Base-by-base conservation (phyloP, 2,329 filamentous ascomycete genomes). In the Polytolypa hystricis region DNA sequence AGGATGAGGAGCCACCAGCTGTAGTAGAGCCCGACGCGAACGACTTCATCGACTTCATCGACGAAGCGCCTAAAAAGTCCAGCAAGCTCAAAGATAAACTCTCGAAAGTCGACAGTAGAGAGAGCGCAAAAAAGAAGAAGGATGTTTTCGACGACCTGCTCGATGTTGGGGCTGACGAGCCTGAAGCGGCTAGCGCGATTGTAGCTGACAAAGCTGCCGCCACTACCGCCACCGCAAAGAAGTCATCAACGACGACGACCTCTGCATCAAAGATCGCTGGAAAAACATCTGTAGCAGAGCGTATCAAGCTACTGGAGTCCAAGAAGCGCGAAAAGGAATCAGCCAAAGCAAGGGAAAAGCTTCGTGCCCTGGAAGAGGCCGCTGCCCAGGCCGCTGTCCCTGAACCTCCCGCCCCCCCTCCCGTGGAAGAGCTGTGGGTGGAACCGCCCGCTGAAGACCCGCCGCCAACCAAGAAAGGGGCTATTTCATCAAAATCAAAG, bases 221-320 rank as follows among this genome's bases (percentile, higher is more conserved):
- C 40, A 50, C 57, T 46, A 52, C 56, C 47, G 56, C 60, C 48
- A 57, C 58, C 43, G 55, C 62, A 40, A 64, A 64, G 47, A 55
- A 63, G 45, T 54, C 56, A 31, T 61, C 59, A 47, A 55, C 60
- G 29, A 55, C 61, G 41, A 61, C 57, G 37, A 65, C 29, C 8
- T 21, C 49, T 30, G 46, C 62, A 42, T 47, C 60, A 33, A 66
- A 65, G 48, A 49, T 56, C 40, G 40, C 56, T 15, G 54, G 48
- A 32, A 66, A 64, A 46, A 56, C 62, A 10, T 67, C 61, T 33
- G 61, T 75, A 28, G 64, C 68, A 11, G 72, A 76, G 45, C 67
- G 67, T 46, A 68, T 75, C 55, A 72, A 61, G 43, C 53, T 52
- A 16, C 54, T 69, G 25, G 66, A 68, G 39, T 49, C 41, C 29